Evolutionary conservation across 192 early-diverging fungal genomes (phyloP).

Genomic region (Backusella macrospora): DNA sequence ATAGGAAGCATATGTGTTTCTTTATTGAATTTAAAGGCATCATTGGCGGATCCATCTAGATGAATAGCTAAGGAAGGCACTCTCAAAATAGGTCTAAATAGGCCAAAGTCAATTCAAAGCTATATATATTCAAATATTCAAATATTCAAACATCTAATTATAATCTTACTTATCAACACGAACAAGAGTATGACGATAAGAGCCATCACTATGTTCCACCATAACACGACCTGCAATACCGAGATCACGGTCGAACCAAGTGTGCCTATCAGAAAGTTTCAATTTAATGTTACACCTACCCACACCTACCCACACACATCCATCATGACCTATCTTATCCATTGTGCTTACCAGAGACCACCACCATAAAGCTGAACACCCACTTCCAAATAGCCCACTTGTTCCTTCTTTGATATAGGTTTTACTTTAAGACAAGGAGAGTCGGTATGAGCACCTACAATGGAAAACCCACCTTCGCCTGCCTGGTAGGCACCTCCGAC

Average conservation of each 20-base stretch:
- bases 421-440: constrained; percentile 97
- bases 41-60: constrained; percentile 76
- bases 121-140: too few relatives aligned
- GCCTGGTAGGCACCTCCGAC: constrained; percentile 85
- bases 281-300: background rate
- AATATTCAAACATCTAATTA: background rate
- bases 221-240: constrained; percentile 95
- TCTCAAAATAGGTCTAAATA: constrained; percentile 79
- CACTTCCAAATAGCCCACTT: constrained; percentile 87
- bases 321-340: background rate
- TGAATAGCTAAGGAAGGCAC: constrained; percentile 98
- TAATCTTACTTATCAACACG: constrained; percentile 63
- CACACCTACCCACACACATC: background rate
- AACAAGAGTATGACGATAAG: constrained; percentile 74
- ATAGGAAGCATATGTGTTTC: constrained; percentile 92
- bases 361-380: constrained; percentile 93
- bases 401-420: constrained; percentile 91
- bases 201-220: constrained; percentile 69
- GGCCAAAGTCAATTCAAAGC: background rate
- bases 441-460: constrained; percentile 96
- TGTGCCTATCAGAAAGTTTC: constrained; percentile 52
- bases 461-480: constrained; percentile 79
- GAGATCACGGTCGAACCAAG: constrained; percentile 99
- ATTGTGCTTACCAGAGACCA: constrained; percentile 70
- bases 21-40: constrained; percentile 93